Conservation (phyloP, 805 yeast species). For the Saccharomycopsis fibuligera region DNA sequence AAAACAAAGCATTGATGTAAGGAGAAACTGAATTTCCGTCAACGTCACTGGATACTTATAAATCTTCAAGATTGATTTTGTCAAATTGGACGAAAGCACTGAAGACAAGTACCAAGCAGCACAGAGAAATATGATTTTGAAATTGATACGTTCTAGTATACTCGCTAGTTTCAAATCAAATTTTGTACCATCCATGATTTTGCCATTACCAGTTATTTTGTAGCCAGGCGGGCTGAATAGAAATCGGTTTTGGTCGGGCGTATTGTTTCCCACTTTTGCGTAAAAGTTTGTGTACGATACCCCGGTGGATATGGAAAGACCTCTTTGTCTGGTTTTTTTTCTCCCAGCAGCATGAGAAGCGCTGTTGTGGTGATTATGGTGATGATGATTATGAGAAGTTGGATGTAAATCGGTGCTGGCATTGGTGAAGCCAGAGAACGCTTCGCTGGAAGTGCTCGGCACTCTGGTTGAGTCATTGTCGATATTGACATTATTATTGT, state of each 20-base stretch:
- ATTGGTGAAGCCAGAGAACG: not conserved
- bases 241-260: not conserved
- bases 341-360: not conserved
- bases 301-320: slow-evolving; percentile 17
- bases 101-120: slow-evolving; percentile 73
- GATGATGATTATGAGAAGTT: not conserved
- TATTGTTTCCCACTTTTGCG: slow-evolving; percentile 4
- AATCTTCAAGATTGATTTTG: slow-evolving; percentile 64
- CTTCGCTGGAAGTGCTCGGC: too few species aligned
- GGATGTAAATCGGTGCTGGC: not conserved
- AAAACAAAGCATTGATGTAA: slow-evolving; percentile 60
- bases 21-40: slow-evolving; percentile 78
- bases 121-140: slow-evolving; percentile 53
- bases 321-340: slow-evolving; percentile 13
- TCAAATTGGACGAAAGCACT: slow-evolving; percentile 73
- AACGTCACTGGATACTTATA: slow-evolving; percentile 82
- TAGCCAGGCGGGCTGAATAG: not conserved
- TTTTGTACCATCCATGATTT: not conserved
- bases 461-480: too few species aligned
- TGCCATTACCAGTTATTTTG: not conserved
- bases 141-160: not conserved
- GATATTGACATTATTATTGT: too few species aligned
- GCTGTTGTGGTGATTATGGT: too few species aligned
- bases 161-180: not conserved
- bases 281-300: slow-evolving; percentile 21